phyloP scores from a whole-genome alignment of 768 basidiomycete species.

The Sarcodon aspratus region DNA sequence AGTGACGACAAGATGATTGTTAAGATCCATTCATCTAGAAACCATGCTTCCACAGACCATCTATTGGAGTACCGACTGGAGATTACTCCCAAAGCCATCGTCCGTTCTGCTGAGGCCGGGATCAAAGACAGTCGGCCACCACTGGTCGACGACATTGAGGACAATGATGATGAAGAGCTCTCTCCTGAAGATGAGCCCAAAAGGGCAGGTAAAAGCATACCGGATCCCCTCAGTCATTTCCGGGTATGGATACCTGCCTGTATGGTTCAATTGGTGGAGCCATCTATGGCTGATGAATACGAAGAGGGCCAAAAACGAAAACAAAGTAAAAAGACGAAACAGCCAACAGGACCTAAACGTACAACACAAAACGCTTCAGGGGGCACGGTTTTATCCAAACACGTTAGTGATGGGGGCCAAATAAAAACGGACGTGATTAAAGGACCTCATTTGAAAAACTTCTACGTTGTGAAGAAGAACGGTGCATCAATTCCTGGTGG shows the following conservation, averaged over 20 bases:
- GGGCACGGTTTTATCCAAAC: no score
- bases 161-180: constrained; percentile 24
- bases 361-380: background rate
- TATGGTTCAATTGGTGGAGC: constrained; percentile 60
- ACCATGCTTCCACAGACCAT: constrained; percentile 60
- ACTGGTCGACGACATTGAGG: constrained; percentile 12
- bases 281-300: constrained; percentile 50
- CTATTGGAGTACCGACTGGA: constrained; percentile 75
- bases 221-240: constrained; percentile 43
- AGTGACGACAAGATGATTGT: constrained; percentile 33
- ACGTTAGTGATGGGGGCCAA: no score
- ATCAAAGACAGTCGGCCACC: constrained; percentile 47
- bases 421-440: no score
- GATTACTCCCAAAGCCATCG: constrained; percentile 55
- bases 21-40: constrained; percentile 54
- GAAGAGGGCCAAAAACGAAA: constrained; percentile 40
- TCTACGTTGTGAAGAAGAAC: no score
- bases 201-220: constrained; percentile 18
- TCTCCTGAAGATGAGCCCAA: constrained; percentile 42
- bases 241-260: constrained; percentile 79
- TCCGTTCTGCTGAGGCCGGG: constrained; percentile 51
- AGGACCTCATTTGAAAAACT: no score
- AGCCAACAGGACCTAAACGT: background rate
- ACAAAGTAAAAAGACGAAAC: constrained; percentile 30
- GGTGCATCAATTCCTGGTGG: no score